Evolutionary conservation across 257 asterid genomes (phyloP), one percentile per base, ranked within the genome.

Genomic region (Nicotiana obtusifolia): DNA sequence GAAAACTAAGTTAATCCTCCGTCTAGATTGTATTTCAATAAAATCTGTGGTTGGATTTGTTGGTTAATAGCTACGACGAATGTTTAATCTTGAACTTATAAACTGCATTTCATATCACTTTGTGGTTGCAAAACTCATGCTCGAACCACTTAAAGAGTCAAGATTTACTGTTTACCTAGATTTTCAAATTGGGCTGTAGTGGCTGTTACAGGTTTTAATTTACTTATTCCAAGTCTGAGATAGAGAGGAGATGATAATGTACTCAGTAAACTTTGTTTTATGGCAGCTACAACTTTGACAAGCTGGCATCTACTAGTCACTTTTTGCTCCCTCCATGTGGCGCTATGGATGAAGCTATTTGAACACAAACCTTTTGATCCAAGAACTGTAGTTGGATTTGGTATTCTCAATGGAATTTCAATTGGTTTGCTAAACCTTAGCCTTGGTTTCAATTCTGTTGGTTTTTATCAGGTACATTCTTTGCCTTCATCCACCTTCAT

Each of bases 241-340:
- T 49, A 73, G 79, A 73, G 41, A 47, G 7, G 79, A 24, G 41
- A 73, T 73, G 79, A 73, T 47, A 44, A 44, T 44, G 37, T 71
- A 41, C 19, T 68, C n/a, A 5, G 24, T 47, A 44, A 68, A 64
- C 66, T 16, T 64, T 28, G 60, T 49, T 65, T 26, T 80, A 64
- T 30, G 88, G 84, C 93, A 95, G 97, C 97, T 87, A 93, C 97
- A 13, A 95, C 97, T 83, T 82, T 94, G 87, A 94, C 98, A 47
- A 94, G 98, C 91, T 94, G 98, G 98, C 98, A 94, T 89, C 87
- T 94, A 81, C 89, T 93, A 66, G 97, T 92, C 52, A 93, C 97
- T 0, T 93, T 85, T 86, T 92, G 95, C 83, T 92, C 98, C 57
- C 97, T 95, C 83, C 98, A 92, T 62, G 91, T 90, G 86, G 97